Conservation (phyloP, 352 stramenopile genomes). For the Phytophthora sojae region DNA sequence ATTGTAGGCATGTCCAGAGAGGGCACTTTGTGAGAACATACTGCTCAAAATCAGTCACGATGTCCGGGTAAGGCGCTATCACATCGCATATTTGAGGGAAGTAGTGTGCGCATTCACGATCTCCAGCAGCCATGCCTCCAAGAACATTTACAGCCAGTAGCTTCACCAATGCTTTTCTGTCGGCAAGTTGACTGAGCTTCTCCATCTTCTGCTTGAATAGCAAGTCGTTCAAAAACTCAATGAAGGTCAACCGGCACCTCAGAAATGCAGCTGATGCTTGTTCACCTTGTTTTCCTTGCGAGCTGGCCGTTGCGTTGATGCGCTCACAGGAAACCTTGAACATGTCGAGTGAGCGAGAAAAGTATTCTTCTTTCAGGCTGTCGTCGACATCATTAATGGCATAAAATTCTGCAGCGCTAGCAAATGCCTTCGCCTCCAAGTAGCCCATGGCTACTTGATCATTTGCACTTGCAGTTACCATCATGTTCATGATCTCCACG, state of each 20-base stretch:
- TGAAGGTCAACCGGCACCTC: conserved; percentile 62
- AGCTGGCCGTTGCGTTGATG: conserved; percentile 3
- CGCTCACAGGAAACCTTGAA: conserved; percentile 58
- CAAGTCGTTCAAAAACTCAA: conserved; percentile 77
- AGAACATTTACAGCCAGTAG: conserved; percentile 72
- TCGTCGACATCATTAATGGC: conserved; percentile 48
- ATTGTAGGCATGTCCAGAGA: conserved; percentile 84
- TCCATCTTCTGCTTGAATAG: conserved; percentile 49
- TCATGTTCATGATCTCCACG: conserved; percentile 72
- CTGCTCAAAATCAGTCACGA: conserved; percentile 57
- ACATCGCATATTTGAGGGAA: conserved; percentile 79
- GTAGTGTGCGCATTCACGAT: conserved; percentile 77
- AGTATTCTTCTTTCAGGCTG: conserved; percentile 57
- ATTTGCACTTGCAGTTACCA: conserved; percentile 50
- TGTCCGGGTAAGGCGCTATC: conserved; percentile 54
- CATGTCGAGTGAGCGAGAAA: conserved; percentile 64
- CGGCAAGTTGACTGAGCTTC: conserved; percentile 48
- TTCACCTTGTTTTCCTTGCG: not conserved
- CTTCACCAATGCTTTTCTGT: conserved; percentile 50
- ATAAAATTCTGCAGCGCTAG: conserved; percentile 71
- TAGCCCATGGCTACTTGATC: conserved; percentile 66
- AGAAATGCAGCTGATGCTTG: conserved; percentile 35
- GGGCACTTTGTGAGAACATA: conserved; percentile 57
- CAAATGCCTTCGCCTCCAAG: conserved; percentile 77
- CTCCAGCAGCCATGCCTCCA: conserved; percentile 62